phyloP scores from a whole-genome alignment of 176 grass and related monocot genomes.

The Carex scoparia region DNA sequence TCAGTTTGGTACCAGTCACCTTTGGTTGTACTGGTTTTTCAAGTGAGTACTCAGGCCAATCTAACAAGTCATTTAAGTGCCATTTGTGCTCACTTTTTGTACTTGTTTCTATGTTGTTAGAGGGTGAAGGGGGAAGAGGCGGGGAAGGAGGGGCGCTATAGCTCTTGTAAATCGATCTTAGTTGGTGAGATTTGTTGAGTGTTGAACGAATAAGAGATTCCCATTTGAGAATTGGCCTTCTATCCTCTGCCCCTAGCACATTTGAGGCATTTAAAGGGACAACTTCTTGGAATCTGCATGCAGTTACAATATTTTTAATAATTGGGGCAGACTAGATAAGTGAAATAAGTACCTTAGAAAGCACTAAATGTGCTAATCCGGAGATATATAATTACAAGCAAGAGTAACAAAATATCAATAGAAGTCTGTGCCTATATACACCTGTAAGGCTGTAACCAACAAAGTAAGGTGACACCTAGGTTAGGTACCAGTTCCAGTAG shows the following conservation, averaged over 20 bases:
- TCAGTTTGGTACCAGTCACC: slow-evolving; percentile 30
- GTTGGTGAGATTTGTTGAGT: slow-evolving; percentile 46
- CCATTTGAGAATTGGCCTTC: slow-evolving; percentile 54
- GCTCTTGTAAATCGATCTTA: slow-evolving; percentile 45
- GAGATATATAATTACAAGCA: not conserved
- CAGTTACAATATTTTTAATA: not conserved
- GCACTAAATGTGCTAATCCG: not conserved
- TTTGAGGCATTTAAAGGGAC: slow-evolving; percentile 58
- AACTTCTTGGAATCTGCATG: slow-evolving; percentile 63
- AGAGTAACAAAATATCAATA: slow-evolving; percentile 11
- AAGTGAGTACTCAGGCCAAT: slow-evolving; percentile 50
- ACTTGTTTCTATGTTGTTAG: not conserved
- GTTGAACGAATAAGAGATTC: slow-evolving; percentile 51
- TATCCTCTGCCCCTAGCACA: slow-evolving; percentile 59
- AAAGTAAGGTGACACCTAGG: not conserved
- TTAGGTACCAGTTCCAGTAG: not conserved
- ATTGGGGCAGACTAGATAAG: not conserved
- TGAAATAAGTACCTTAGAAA: not conserved
- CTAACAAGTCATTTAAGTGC: slow-evolving; percentile 24
- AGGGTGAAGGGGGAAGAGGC: slow-evolving; percentile 3
- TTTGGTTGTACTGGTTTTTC: slow-evolving; percentile 26
- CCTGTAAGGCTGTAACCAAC: not conserved
- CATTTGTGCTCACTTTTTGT: not conserved
- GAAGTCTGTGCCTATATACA: not conserved
- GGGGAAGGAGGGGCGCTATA: slow-evolving; percentile 55